Base-by-base conservation (phyloP, 331 rosid species). In the Quercus lobata region DNA sequence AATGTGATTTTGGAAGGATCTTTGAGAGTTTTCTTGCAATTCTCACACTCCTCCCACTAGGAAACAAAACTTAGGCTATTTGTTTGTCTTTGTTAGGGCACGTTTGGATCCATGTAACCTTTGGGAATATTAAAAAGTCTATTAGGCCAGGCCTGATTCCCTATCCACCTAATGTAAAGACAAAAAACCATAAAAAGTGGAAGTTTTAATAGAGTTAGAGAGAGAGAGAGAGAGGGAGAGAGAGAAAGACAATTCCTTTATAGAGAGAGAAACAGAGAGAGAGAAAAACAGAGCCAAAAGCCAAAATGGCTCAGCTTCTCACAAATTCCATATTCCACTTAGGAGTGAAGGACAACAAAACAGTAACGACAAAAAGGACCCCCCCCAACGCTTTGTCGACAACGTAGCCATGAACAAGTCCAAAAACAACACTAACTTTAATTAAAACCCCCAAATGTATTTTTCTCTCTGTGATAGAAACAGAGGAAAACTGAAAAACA, bases 321-420 rank as follows among this genome's bases (percentile, higher is more conserved):
- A 83, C 79, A 86, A 89, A 83, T 84, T 86, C 89, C 90, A 72
- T 76, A 66, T 85, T 88, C 92, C 89, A 89, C 91, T 83, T 61
- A 70, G 81, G 86, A 66, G 83, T 15, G 87, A 82, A 83, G 85
- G 85, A 87, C 87, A 88, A 83, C 79, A 84, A 88, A 87, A 72
- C 83, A 82, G 61, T 88, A 84, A 86, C 86, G 94, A 93, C 97
- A 91, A 91, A 91, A 74, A 65, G 68, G 80, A 78, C 82, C 83
- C 83, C 83, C 91, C 78, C 87, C 89, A 12, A 84, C 90, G 88
- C 91, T 82, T 85, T 85, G 88, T 89, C 87, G 90, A 90, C 92
- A 90, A 83, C 90, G 85, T 88, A 77, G 88, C 88, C 87, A 77
- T 80, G 85, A 81, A 83, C 82, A 80, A 84, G 72, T 81, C 76